Base-by-base conservation (phyloP, 2,329 filamentous ascomycete genomes). In the Helotiales sp. region DNA sequence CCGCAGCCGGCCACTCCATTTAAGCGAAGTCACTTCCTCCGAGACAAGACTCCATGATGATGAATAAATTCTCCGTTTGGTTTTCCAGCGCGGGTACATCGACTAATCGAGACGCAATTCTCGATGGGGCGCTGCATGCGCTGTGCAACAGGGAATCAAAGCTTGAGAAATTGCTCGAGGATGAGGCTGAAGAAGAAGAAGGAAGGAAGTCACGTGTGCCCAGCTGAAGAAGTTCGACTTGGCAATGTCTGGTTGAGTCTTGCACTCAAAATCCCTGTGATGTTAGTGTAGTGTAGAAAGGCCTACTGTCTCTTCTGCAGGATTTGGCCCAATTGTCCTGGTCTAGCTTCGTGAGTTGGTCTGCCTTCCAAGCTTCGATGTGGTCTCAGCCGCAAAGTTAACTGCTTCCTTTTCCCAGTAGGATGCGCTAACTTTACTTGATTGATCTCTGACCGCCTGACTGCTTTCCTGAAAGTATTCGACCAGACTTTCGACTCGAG, bases 131-230 rank as follows among this genome's bases (percentile, higher is more conserved):
- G 49, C 49, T 52, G 15, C 26, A 17, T 52, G 26, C 49, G 49
- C 28, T 52, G 49, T 52, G 49, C 49, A 52, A 52, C 49, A 52
- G 49, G n/a, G n/a, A n/a, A n/a, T n/a, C n/a, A 52, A 52, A 30
- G 26, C 0, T n/a, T 30, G 40, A 2, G 6, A 24, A 15, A 30
- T 7, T 7, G 24, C 13, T n/a, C 4, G 4, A 8, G 49, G 26
- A 17, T 10, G 24, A 28, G 24, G 26, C 17, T 11, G 49, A 17
- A 17, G 13, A 8, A 4, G 24, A 8, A 4, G 15, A n/a, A 52
- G n/a, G 1, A 17, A 1, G 5, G 2, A 7, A 7, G 24, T 52
- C 49, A 52, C 49, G 49, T 52, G 49, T n/a, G n/a, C n/a, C n/a
- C n/a, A n/a, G n/a, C 22, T 8, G 24, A 11, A 7, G 15, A 1